These are phyloP conservation scores for Lichtheimia corymbifera DNA, from an alignment of 371 early-diverging fungal genomes.

Conservation along the genomic window DNA sequence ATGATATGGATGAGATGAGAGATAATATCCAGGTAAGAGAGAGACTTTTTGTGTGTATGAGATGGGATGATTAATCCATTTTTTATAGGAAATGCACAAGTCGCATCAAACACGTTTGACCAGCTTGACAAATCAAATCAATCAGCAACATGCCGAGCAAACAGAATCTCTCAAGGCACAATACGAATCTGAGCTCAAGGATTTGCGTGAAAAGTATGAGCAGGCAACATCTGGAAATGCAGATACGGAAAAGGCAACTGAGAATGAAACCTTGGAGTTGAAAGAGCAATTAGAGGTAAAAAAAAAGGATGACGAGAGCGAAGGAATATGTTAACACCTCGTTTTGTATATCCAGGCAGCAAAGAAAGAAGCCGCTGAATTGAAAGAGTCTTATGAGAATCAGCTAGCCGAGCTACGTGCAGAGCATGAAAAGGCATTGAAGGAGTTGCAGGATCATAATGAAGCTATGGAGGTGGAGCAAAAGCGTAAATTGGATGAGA, in stretches of 20 bases:
- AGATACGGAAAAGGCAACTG: constrained; percentile 7
- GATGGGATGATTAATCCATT: no score
- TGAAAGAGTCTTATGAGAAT: constrained; percentile 3
- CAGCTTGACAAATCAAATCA: constrained; percentile 22
- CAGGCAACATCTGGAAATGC: constrained; percentile 11
- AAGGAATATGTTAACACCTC: background rate
- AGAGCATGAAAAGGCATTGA: constrained; percentile 6
- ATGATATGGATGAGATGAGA: constrained; percentile 26
- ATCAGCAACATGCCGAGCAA: constrained; percentile 27
- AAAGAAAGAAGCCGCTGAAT: background rate
- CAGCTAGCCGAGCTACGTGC: background rate
- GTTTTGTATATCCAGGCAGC: background rate
- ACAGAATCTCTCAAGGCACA: constrained; percentile 16
- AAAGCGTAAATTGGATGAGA: constrained; percentile 8
- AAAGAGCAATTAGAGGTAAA: background rate
- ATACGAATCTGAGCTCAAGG: constrained; percentile 20
- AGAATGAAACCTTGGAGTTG: constrained; percentile 1
- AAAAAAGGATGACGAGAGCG: background rate
- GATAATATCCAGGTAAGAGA: constrained; percentile 21
- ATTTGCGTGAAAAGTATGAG: constrained; percentile 6
- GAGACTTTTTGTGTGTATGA: background rate
- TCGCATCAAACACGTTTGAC: constrained; percentile 29
- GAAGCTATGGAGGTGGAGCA: constrained; percentile 11
- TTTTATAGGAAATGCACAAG: constrained; percentile 26
- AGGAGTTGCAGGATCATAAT: constrained; percentile 4